Evolutionary conservation across 345 rosid genomes (phyloP).

Genomic region (Reutealis trisperma): DNA sequence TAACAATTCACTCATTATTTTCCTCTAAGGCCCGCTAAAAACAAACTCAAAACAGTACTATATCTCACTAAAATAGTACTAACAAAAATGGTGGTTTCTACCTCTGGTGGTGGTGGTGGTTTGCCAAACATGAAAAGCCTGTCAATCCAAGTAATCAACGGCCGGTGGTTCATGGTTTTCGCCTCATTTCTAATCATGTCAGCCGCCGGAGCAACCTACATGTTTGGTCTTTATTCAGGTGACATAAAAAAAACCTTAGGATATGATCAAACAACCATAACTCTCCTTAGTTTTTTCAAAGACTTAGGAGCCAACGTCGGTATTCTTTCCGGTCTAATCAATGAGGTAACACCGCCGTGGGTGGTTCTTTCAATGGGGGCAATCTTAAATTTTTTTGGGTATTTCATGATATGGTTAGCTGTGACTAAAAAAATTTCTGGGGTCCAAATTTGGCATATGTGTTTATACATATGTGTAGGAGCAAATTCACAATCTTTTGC

Average conservation of each 20-base stretch:
- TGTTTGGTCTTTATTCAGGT: slow-evolving; percentile 52
- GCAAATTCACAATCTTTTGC: slow-evolving; percentile 68
- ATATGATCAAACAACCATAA: slow-evolving; percentile 65
- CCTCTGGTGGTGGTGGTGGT: neutral
- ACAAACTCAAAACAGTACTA: neutral
- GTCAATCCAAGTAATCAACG: slow-evolving; percentile 37
- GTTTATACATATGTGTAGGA: slow-evolving; percentile 59
- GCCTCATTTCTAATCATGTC: slow-evolving; percentile 64
- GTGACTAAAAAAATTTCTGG: slow-evolving; percentile 44
- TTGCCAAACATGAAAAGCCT: slow-evolving; percentile 34
- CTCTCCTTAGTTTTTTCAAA: slow-evolving; percentile 62
- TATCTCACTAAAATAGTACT: neutral
- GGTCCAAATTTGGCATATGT: slow-evolving; percentile 60
- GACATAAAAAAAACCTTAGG: slow-evolving; percentile 42
- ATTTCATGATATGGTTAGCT: slow-evolving; percentile 70
- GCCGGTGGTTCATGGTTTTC: slow-evolving; percentile 65
- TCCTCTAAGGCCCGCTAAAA: neutral
- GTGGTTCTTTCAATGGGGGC: slow-evolving; percentile 59
- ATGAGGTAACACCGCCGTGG: slow-evolving; percentile 72
- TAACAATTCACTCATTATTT: neutral
- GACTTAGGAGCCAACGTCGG: slow-evolving; percentile 63
- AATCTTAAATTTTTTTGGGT: slow-evolving; percentile 56
- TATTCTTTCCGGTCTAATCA: slow-evolving; percentile 54
- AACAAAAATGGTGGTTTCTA: slow-evolving; percentile 18
- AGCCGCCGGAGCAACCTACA: slow-evolving; percentile 62